Evolutionary conservation across 192 early-diverging fungal genomes (phyloP).

Genomic region (Dispira simplex): DNA sequence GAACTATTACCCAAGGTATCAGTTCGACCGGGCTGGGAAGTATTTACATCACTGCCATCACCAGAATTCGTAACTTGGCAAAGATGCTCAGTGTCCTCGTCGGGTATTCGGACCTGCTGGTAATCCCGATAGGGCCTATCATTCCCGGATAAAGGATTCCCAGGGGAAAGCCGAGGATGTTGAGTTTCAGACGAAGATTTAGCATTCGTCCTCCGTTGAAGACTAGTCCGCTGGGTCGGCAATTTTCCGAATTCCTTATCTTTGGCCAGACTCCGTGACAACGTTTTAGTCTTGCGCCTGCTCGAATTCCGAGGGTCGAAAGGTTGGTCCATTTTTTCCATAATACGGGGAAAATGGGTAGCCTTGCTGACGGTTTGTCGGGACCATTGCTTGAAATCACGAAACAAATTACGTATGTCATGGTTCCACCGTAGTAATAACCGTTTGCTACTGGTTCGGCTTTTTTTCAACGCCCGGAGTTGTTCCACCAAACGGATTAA

Average conservation of each 20-base stretch:
- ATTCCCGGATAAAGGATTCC: too few species aligned
- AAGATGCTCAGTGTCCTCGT: too few species aligned
- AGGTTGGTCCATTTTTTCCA: not conserved
- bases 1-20: too few species aligned
- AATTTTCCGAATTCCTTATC: constrained; percentile 9
- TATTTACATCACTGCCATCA: too few species aligned
- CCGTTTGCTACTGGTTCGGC: not conserved
- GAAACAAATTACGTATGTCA: not conserved
- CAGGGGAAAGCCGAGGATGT: not conserved
- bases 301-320: not conserved
- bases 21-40: too few species aligned
- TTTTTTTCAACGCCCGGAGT: not conserved
- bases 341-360: not conserved
- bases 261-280: not conserved
- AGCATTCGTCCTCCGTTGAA: too few species aligned
- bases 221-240: not conserved
- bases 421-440: constrained; percentile 4
- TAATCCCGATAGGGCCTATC: constrained; percentile 1
- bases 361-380: not conserved
- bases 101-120: not conserved
- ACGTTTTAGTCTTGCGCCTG: not conserved
- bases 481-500: not conserved
- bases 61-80: too few species aligned
- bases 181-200: too few species aligned
- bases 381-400: not conserved